phyloP scores from a whole-genome alignment of 2,329 filamentous ascomycete genomes.

The Ceratocystis eucalypticola region DNA sequence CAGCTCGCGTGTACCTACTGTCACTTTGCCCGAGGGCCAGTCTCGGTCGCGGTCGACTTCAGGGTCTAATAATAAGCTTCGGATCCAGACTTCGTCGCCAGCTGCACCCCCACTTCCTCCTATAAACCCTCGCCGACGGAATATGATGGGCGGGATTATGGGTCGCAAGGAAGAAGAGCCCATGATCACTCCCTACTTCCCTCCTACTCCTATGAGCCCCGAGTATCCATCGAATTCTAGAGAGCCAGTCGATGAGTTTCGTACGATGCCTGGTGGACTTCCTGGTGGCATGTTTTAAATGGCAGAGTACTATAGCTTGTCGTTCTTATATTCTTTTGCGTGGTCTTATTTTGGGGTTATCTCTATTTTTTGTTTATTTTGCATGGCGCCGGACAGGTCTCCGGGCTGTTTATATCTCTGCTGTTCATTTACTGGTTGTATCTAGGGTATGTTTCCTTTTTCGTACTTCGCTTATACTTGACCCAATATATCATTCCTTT shows the following conservation, averaged over 20 bases:
- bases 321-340: not conserved
- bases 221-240: not conserved
- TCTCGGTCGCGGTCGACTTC: slow-evolving; percentile 28
- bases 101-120: slow-evolving; percentile 42
- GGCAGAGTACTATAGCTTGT: not conserved
- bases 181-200: slow-evolving; percentile 13
- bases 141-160: slow-evolving; percentile 27
- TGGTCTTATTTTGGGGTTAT: not conserved
- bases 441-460: slow-evolving; percentile 2
- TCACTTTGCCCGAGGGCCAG: slow-evolving; percentile 28
- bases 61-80: slow-evolving; percentile 29
- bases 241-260: slow-evolving; percentile 9
- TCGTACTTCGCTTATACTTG: not conserved
- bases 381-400: slow-evolving; percentile 9
- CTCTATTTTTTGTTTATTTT: slow-evolving; percentile 4
- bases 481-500: not conserved
- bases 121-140: slow-evolving; percentile 44
- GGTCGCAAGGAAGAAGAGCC: slow-evolving; percentile 15
- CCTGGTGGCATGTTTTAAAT: slow-evolving; percentile 16
- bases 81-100: slow-evolving; percentile 27
- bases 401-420: slow-evolving; percentile 2
- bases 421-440: slow-evolving; percentile 6
- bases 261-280: slow-evolving; percentile 13
- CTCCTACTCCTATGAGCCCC: slow-evolving; percentile 13
- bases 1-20: slow-evolving; percentile 33